Conservation (phyloP, 2,329 filamentous ascomycete species). For the Pseudopithomyces maydicus region DNA sequence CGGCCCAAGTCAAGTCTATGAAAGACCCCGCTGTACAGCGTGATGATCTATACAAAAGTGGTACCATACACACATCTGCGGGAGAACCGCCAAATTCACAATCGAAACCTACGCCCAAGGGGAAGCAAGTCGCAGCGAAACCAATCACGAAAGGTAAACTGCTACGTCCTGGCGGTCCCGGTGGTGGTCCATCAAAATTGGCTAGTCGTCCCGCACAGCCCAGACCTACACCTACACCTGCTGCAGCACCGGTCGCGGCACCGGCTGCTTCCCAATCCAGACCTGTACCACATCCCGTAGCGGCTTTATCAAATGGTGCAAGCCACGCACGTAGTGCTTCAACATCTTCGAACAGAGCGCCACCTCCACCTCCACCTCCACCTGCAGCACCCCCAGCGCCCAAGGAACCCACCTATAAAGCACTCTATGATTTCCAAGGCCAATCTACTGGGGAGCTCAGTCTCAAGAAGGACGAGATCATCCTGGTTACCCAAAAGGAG, state of each 20-base stretch:
- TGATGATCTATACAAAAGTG: conserved; percentile 92
- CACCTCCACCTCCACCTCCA: conserved; percentile 68
- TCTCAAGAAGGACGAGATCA: conserved; percentile 76
- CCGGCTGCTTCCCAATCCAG: conserved; percentile 44
- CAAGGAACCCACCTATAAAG: conserved; percentile 81
- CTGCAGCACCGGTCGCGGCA: conserved; percentile 18
- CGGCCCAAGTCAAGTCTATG: conserved; percentile 83
- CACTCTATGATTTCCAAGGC: conserved; percentile 88
- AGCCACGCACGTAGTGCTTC: conserved; percentile 48
- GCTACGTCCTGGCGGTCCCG: conserved; percentile 86
- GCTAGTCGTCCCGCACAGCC: conserved; percentile 55
- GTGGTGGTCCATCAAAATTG: conserved; percentile 76
- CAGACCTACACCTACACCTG: conserved; percentile 39
- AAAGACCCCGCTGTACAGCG: conserved; percentile 78
- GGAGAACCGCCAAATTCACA: conserved; percentile 83
- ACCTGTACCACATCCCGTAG: conserved; percentile 60
- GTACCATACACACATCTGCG: conserved; percentile 81
- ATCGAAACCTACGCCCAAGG: conserved; percentile 84
- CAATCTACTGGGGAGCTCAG: conserved; percentile 85
- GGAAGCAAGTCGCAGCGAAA: conserved; percentile 82
- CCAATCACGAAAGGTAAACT: conserved; percentile 94
- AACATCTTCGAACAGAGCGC: conserved; percentile 52
- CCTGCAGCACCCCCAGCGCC: conserved; percentile 63
- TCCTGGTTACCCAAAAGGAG: conserved; percentile 93
- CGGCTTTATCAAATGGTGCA: conserved; percentile 57